These are phyloP conservation scores for Puccinia triticina DNA, from an alignment of 1,284 basidiomycete species.

Conservation along the genomic window DNA sequence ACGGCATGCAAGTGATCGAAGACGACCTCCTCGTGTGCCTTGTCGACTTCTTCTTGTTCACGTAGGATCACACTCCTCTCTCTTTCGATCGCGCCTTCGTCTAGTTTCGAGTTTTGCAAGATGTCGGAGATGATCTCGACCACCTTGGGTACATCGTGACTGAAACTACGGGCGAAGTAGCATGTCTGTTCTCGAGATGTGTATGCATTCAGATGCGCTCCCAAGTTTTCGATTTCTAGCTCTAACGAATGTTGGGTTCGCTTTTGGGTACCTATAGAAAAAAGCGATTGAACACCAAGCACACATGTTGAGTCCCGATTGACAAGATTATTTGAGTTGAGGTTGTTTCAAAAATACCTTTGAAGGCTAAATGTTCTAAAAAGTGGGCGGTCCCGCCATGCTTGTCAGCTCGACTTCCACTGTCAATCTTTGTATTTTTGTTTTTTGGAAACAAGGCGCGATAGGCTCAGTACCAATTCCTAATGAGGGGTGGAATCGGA, in stretches of 20 bases:
- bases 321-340: not conserved
- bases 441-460: no score
- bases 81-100: slow-evolving; percentile 81
- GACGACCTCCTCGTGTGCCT: slow-evolving; percentile 96
- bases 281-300: not conserved
- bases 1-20: slow-evolving; percentile 97
- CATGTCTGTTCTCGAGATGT: slow-evolving; percentile 99
- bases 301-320: no score
- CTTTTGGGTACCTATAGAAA: slow-evolving; percentile 78
- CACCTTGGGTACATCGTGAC: slow-evolving; percentile 85
- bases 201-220: slow-evolving; percentile 97
- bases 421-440: slow-evolving; percentile 71
- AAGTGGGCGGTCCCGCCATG: slow-evolving; percentile 98
- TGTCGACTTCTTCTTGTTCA: slow-evolving; percentile 99
- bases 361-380: slow-evolving; percentile 87
- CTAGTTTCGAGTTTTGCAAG: slow-evolving; percentile 95
- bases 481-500: not conserved
- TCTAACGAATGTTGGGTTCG: slow-evolving; percentile 90
- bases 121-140: slow-evolving; percentile 99
- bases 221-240: slow-evolving; percentile 98
- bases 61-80: slow-evolving; percentile 96
- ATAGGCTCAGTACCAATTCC: not conserved
- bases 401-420: slow-evolving; percentile 91
- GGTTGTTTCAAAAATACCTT: slow-evolving; percentile 53
- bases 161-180: slow-evolving; percentile 98